A percentile compares a stretch with the other conserved stretches of the same genome.
Evolutionary conservation across 176 grass and related monocot species (phyloP).

Genomic region (Microstegium vimineum): DNA sequence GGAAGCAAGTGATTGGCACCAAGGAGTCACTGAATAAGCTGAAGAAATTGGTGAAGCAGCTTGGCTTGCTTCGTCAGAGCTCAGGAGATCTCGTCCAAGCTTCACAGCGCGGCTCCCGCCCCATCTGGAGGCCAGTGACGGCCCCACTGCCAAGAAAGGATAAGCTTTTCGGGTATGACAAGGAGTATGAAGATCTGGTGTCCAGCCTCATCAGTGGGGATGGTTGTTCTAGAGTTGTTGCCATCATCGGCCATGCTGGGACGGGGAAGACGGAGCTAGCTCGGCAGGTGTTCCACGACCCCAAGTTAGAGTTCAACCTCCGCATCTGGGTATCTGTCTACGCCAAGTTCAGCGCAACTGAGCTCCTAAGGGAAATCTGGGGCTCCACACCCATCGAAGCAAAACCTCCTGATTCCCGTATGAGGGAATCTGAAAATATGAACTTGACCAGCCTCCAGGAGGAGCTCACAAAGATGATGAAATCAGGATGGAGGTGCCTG

Average conservation of each 20-base stretch:
- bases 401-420: neutral
- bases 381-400: neutral
- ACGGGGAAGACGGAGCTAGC: conserved; percentile 16
- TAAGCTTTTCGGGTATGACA: too few species aligned
- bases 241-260: neutral
- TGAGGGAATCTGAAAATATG: too few species aligned
- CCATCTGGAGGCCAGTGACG: too few species aligned
- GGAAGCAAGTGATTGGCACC: too few species aligned
- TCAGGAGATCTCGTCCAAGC: too few species aligned
- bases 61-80: too few species aligned
- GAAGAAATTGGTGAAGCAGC: too few species aligned
- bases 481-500: neutral
- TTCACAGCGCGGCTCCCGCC: too few species aligned
- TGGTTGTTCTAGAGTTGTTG: neutral
- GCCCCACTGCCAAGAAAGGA: too few species aligned
- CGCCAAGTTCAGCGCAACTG: neutral
- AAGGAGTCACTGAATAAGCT: too few species aligned
- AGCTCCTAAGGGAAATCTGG: neutral
- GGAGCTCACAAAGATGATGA: neutral
- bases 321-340: neutral
- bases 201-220: too few species aligned
- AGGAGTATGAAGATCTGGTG: too few species aligned
- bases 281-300: neutral
- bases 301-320: neutral
- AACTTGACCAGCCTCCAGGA: neutral